phyloP scores from a whole-genome alignment of 495 filamentous ascomycete species.

The Hypoxylon cercidicola region DNA sequence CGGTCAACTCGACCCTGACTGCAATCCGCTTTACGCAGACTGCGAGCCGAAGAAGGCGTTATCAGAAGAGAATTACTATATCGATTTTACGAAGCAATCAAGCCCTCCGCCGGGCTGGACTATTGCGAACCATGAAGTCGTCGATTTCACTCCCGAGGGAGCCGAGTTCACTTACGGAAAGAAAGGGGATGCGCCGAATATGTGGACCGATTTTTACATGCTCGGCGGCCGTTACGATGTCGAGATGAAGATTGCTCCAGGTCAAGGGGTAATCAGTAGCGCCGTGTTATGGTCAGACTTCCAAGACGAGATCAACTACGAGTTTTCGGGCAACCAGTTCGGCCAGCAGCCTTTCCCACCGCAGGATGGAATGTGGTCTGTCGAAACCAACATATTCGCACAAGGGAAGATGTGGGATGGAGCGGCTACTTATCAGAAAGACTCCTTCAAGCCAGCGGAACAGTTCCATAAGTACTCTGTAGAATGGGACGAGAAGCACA shows the following conservation, averaged over 20 bases:
- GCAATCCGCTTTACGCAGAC: constrained; percentile 41
- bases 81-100: constrained; percentile 46
- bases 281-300: constrained; percentile 88
- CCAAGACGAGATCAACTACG: constrained; percentile 95
- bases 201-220: constrained; percentile 75
- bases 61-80: constrained; percentile 38
- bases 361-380: constrained; percentile 53
- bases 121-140: constrained; percentile 45
- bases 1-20: constrained; percentile 45
- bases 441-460: constrained; percentile 70
- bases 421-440: constrained; percentile 76
- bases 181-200: constrained; percentile 78
- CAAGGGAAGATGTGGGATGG: constrained; percentile 77
- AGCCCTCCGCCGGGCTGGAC: constrained; percentile 34
- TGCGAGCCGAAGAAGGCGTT: constrained; percentile 44
- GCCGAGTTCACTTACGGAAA: constrained; percentile 79
- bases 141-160: constrained; percentile 64
- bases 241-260: constrained; percentile 73
- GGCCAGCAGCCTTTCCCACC: constrained; percentile 52
- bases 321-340: constrained; percentile 74
- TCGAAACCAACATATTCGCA: constrained; percentile 92
- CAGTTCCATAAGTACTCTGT: constrained; percentile 90
- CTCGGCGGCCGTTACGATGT: constrained; percentile 82
- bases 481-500: constrained; percentile 77
- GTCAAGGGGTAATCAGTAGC: constrained; percentile 81